Percentiles rank a stretch among this genome's conserved stretches.
Conservation (phyloP, 2,329 filamentous ascomycete species). For the Cordyceps farinosa region DNA sequence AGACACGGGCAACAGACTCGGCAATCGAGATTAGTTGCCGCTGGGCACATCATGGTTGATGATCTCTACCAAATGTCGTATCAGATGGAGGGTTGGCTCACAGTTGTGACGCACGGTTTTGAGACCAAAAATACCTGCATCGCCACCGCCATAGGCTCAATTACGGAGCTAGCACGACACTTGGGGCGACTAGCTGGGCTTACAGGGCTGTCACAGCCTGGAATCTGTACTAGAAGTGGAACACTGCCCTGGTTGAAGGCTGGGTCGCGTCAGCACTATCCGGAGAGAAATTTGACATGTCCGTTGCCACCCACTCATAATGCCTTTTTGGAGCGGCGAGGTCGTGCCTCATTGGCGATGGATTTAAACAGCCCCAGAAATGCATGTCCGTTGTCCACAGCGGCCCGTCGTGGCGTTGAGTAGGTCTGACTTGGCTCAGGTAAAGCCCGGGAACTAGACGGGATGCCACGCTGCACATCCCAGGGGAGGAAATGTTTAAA, state of each 20-base stretch:
- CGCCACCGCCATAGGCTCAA: neutral
- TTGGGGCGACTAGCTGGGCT: neutral
- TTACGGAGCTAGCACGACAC: neutral
- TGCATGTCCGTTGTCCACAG: neutral
- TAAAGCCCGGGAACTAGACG: neutral
- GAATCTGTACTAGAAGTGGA: neutral
- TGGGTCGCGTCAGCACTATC: neutral
- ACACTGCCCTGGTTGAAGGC: neutral
- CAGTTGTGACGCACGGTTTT: neutral
- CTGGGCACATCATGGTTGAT: neutral
- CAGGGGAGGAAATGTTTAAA: neutral
- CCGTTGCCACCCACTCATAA: neutral
- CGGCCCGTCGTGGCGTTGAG: neutral
- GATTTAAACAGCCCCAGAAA: neutral
- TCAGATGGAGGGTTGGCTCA: neutral
- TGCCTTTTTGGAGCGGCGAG: neutral
- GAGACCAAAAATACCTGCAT: neutral
- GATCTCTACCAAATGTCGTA: neutral
- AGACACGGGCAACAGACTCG: too few relatives aligned
- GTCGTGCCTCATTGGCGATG: neutral
- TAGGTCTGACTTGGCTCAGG: neutral
- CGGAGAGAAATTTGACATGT: neutral
- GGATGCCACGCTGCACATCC: neutral
- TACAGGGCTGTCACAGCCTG: neutral
- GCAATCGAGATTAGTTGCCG: too few relatives aligned